Evolutionary conservation across 371 early-diverging fungal species (phyloP), one percentile per base, ranked within the genome.

Genomic region (Mortierella sp.): DNA sequence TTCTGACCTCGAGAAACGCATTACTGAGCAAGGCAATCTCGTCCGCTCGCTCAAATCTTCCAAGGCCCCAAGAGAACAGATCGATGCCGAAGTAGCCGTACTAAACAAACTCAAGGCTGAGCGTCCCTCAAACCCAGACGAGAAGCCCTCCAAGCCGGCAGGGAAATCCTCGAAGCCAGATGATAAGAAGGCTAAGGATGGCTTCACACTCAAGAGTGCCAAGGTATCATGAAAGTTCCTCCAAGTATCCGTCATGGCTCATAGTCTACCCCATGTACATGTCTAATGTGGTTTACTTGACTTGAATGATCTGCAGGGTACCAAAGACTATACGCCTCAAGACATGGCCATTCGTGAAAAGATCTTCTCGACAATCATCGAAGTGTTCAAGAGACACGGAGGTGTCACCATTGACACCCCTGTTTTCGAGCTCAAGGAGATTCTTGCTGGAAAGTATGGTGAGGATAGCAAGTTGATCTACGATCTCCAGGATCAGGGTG

Each of bases 401-500:
- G 99, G 94, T 39, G 94, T 98, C 37, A 95, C 98, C 0, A 97
- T 99, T 62, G 99, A 99, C 64, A 99, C 99, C 0, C 99, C 99
- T 10, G 98, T 98, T 31, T 99, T 99, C 85, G 99, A 99, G 81
- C 89, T 99, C 56, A 97, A 95, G 85, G 97, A 97, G 72, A 96
- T 99, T 61, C 89, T 99, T 40, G 73, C 92, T n/a, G 98, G 98
- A 65, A 99, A 99, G 82, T 99, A 99, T 74, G 99, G 99, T 29
- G 99, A 99, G 81, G 99, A 99, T 87, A 90, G 92, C 79, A 99
- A 99, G 84, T 87, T 99, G 60, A 99, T 99, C 68, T 99, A 97
- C 74, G 98, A 99, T 79, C 85, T 99, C 51, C 91, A 94, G 68
- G 98, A 99, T 80, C 99, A 99, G 79, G 99, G 99, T 40, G 99